phyloP scores from a whole-genome alignment of 106 monocot species.

The Acorus calamus region DNA sequence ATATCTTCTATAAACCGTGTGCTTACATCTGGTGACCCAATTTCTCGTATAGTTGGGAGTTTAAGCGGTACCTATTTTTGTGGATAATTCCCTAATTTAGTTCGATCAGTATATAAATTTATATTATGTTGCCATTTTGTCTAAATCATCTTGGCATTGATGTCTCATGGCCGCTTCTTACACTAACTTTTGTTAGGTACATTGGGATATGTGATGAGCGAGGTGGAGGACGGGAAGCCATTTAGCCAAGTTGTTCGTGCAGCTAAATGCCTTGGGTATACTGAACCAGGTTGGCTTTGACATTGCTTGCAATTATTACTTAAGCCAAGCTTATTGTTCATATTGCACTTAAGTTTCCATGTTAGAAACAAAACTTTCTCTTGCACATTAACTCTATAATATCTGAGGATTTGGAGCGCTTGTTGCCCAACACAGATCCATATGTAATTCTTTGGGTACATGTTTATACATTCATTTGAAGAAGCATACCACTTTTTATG shows the following conservation, averaged over 20 bases:
- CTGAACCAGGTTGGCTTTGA: slow-evolving; percentile 75
- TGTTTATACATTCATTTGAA: too few relatives aligned
- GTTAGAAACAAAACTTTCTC: too few relatives aligned
- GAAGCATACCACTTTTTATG: too few relatives aligned
- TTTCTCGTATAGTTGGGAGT: slow-evolving; percentile 77
- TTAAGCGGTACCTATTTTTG: slow-evolving; percentile 61
- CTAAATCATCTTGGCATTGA: neutral
- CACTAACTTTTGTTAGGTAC: slow-evolving; percentile 42
- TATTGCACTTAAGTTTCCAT: too few relatives aligned
- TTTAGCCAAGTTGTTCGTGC: slow-evolving; percentile 77
- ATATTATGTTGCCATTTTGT: neutral
- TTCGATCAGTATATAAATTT: neutral
- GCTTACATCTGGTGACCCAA: slow-evolving; percentile 78
- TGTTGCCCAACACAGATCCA: too few relatives aligned
- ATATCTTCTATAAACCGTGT: slow-evolving; percentile 83
- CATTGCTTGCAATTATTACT: too few relatives aligned
- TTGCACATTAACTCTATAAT: too few relatives aligned
- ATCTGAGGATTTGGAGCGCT: too few relatives aligned
- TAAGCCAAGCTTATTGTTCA: too few relatives aligned
- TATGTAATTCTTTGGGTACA: too few relatives aligned
- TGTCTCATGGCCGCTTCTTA: slow-evolving; percentile 1
- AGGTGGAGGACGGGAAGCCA: slow-evolving; percentile 74
- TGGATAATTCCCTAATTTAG: neutral
- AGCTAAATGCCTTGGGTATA: slow-evolving; percentile 84
- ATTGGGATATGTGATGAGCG: slow-evolving; percentile 99